Evolutionary conservation across 148 eudicot species (phyloP), one percentile per base, ranked within the genome.

Genomic region (Dianthus caryophyllus): DNA sequence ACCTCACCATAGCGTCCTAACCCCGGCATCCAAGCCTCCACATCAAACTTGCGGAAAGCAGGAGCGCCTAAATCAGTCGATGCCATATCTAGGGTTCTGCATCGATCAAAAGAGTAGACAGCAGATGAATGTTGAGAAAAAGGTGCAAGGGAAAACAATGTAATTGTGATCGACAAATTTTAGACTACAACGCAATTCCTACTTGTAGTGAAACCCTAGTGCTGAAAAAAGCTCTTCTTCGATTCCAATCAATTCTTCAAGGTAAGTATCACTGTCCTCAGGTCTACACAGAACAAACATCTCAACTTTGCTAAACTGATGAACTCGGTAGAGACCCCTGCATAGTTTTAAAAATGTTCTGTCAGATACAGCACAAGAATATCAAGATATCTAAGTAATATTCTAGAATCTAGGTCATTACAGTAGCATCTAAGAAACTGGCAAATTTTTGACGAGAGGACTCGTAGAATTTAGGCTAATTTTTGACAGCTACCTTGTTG

Each of bases 1-100:
- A 89, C 97, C 90, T 92, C 97, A 53, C 97, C 97, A 71, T 82
- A 92, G 3, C 96, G 90, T 22, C 83, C 96, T 66, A 92, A 77
- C 12, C 97, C 97, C 4, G 97, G 97, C 97, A 92, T 92, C 97
- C 97, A 92, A 44, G 97, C 96, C 77, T 92, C 97, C 63, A 92
- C 83, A 50, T 92, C 97, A 73, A 75, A 92, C 83, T 92, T 92
- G 53, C 97, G 93, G 62, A 76, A 87, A 25, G 97, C 97, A 20
- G 97, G 97, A 62, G 97, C 97, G 61, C 96, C 97, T 50, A 92
- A 78, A 80, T 92, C 97, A 73, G 77, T 73, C 20, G 96, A 79
- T 67, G 97, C 88, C 97, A 92, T 92, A 72, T 92, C 96, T 81
- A 92, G 24, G 18, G 87, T 92, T 82, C 97, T 92, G 92, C 61